A percentile compares a stretch with the other conserved stretches of the same genome.
These are phyloP conservation scores for Neoarthrinium moseri DNA, from an alignment of 2,329 filamentous ascomycete genomes.

Conservation along the genomic window DNA sequence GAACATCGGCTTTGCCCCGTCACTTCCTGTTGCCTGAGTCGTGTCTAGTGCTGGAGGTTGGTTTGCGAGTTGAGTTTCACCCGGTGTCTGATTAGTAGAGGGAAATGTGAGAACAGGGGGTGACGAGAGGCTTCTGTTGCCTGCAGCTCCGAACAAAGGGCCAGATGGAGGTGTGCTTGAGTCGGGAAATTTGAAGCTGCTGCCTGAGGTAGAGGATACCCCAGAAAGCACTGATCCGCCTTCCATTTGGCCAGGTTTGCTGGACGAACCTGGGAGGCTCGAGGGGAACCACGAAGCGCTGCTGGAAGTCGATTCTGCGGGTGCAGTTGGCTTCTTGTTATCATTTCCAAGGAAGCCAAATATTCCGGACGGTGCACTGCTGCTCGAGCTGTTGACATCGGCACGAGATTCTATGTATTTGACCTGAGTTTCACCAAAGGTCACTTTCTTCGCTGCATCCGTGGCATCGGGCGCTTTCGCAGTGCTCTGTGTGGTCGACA, in stretches of 20 bases:
- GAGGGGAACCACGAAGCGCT: conserved; percentile 11
- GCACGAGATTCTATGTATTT: not conserved
- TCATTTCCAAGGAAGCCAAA: conserved; percentile 14
- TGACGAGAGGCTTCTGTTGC: not conserved
- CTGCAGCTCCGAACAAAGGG: not conserved
- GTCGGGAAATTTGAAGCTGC: conserved; percentile 4
- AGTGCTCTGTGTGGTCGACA: not conserved
- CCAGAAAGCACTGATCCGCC: conserved; percentile 6
- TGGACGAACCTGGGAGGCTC: conserved; percentile 1
- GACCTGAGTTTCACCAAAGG: conserved; percentile 12
- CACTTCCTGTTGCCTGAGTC: not conserved
- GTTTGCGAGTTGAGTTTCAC: too few relatives aligned
- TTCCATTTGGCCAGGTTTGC: conserved; percentile 9
- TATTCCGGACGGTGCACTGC: conserved; percentile 2
- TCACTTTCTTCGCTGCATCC: conserved; percentile 14
- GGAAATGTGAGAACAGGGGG: too few relatives aligned
- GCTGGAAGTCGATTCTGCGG: not conserved
- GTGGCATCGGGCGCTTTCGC: not conserved
- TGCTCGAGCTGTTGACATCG: not conserved
- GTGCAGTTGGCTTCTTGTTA: conserved; percentile 1
- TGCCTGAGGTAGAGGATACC: conserved; percentile 5
- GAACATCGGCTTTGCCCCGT: too few relatives aligned
- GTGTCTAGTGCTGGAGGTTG: not conserved
- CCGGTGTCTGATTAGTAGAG: too few relatives aligned
- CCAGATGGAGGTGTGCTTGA: not conserved